phyloP scores from a whole-genome alignment of 2,329 filamentous ascomycete genomes.

The Paramyrothecium sp. region DNA sequence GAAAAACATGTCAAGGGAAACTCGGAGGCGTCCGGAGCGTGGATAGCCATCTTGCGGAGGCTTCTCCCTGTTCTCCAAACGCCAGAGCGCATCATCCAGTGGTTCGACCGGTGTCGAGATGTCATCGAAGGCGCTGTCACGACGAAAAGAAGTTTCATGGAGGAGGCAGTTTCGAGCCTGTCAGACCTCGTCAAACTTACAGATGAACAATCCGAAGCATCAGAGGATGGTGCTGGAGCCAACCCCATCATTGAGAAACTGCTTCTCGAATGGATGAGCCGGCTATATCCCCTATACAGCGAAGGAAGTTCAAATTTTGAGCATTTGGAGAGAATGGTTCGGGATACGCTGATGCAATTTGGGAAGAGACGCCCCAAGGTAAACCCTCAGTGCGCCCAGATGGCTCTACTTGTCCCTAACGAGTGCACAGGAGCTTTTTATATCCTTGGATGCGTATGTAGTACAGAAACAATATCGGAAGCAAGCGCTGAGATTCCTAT shows the following conservation, averaged over 20 bases:
- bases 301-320: conserved; percentile 35
- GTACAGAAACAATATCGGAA: conserved; percentile 63
- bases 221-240: conserved; percentile 38
- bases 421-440: conserved; percentile 59
- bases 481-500: conserved; percentile 64
- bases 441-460: conserved; percentile 63
- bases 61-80: conserved; percentile 64
- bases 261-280: conserved; percentile 56
- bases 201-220: conserved; percentile 49
- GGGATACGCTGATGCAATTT: conserved; percentile 53
- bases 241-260: conserved; percentile 56
- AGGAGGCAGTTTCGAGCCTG: conserved; percentile 64
- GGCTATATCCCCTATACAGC: conserved; percentile 34
- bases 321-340: conserved; percentile 48
- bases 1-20: conserved; percentile 59
- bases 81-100: conserved; percentile 62
- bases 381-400: conserved; percentile 3
- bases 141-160: conserved; percentile 61
- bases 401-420: conserved; percentile 1
- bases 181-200: conserved; percentile 64
- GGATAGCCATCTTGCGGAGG: conserved; percentile 64
- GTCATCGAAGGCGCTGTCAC: conserved; percentile 45
- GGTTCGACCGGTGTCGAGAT: conserved; percentile 60
- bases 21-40: conserved; percentile 60
- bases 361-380: conserved; percentile 68